Conservation (phyloP, 352 stramenopile species). For the Phytophthora niederhauseri region DNA sequence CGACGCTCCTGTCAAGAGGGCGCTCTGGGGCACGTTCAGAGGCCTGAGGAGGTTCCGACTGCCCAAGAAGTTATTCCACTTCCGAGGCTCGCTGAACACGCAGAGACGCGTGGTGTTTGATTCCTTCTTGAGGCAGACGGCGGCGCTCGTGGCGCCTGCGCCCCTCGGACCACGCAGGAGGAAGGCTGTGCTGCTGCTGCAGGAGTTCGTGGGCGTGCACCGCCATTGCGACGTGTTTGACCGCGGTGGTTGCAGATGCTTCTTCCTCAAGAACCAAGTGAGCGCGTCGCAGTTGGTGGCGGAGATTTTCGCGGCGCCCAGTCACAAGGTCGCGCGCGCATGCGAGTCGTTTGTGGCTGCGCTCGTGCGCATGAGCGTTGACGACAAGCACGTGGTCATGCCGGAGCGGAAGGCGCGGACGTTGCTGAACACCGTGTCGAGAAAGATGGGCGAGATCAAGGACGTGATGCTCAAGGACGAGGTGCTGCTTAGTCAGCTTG, state of each 20-base stretch:
- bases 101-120: conserved; percentile 72
- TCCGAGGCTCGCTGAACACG: conserved; percentile 51
- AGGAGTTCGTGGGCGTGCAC: conserved; percentile 63
- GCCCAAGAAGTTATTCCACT: conserved; percentile 62
- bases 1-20: conserved; percentile 58
- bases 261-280: conserved; percentile 44
- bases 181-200: conserved; percentile 55
- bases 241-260: conserved; percentile 45
- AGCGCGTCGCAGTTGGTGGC: conserved; percentile 50
- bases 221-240: conserved; percentile 52
- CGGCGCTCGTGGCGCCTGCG: conserved; percentile 57
- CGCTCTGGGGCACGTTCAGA: conserved; percentile 63
- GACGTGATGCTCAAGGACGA: conserved; percentile 51
- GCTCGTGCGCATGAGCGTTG: conserved; percentile 44
- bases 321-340: conserved; percentile 38
- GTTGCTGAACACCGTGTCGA: conserved; percentile 51
- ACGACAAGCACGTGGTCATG: conserved; percentile 48
- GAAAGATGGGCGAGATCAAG: conserved; percentile 64
- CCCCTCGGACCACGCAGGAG: conserved; percentile 59
- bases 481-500: conserved; percentile 44
- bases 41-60: conserved; percentile 52
- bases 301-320: conserved; percentile 45
- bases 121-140: conserved; percentile 70
- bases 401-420: conserved; percentile 48
- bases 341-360: conserved; percentile 47